A percentile compares a stretch with the other conserved stretches of the same genome.
Conservation (phyloP, 306 rosid species). For the Casuarina glauca region DNA sequence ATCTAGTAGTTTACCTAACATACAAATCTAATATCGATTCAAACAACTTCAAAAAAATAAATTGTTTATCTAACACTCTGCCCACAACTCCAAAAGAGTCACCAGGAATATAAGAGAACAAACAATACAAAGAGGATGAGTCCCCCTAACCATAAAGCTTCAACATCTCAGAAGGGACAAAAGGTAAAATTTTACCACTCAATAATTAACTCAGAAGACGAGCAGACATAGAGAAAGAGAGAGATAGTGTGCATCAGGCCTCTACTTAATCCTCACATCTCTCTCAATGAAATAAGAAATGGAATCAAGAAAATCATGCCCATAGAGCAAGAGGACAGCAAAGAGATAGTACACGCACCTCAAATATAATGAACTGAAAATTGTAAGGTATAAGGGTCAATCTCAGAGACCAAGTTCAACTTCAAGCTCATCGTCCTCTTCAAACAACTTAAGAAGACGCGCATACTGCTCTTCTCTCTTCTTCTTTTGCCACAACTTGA, state of each 20-base stretch:
- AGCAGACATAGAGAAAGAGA: neutral
- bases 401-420: conserved; percentile 83
- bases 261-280: neutral
- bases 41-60: neutral
- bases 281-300: neutral
- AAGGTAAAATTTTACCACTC: neutral
- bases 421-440: conserved; percentile 87
- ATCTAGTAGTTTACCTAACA: no score
- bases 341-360: conserved; percentile 35
- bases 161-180: neutral
- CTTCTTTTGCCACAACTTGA: conserved; percentile 79
- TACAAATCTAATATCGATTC: neutral
- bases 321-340: neutral
- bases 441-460: conserved; percentile 75
- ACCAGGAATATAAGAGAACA: neutral
- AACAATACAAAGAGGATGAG: neutral
- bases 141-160: neutral
- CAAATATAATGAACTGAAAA: conserved; percentile 26
- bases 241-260: neutral
- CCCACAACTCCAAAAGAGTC: neutral
- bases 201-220: neutral
- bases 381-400: conserved; percentile 22
- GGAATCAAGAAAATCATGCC: no score
- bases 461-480: conserved; percentile 82
- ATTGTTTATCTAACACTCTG: neutral